Evolutionary conservation across 2,329 filamentous ascomycete species (phyloP).

Genomic region (Dactylellina drechsleri): DNA sequence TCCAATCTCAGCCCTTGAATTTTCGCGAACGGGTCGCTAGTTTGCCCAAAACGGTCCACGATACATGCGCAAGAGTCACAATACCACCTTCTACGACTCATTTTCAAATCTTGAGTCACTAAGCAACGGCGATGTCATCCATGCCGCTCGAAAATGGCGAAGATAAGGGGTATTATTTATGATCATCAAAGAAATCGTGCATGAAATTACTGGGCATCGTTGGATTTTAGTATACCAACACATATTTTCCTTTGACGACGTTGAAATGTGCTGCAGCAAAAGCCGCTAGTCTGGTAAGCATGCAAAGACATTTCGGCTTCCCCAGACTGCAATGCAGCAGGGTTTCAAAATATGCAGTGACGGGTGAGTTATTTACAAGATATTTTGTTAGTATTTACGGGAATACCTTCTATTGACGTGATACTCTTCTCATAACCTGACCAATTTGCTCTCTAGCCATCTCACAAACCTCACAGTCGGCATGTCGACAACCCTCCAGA

Average conservation of each 20-base stretch:
- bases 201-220: conserved; percentile 14
- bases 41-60: conserved; percentile 8
- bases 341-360: conserved; percentile 28
- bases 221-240: conserved; percentile 40
- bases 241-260: neutral
- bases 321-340: neutral
- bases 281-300: too few species aligned
- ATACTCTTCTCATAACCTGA: conserved; percentile 1
- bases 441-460: conserved; percentile 64
- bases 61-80: conserved; percentile 47
- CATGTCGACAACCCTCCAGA: conserved; percentile 69
- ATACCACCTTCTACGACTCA: conserved; percentile 27
- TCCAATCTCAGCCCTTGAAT: conserved; percentile 18
- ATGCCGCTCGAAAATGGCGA: conserved; percentile 7
- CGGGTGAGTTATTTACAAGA: neutral
- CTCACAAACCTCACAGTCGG: conserved; percentile 66
- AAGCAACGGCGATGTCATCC: conserved; percentile 20
- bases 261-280: too few species aligned
- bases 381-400: too few species aligned
- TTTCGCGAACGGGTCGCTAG: conserved; percentile 13
- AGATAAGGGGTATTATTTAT: neutral
- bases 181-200: conserved; percentile 3
- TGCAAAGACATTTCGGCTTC: neutral
- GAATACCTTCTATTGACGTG: too few species aligned
- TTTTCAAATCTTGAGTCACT: conserved; percentile 28